A percentile compares a stretch with the other conserved stretches of the same genome.
phyloP scores from a whole-genome alignment of 2,329 filamentous ascomycete species.

The Teratosphaeria gauchensis region DNA sequence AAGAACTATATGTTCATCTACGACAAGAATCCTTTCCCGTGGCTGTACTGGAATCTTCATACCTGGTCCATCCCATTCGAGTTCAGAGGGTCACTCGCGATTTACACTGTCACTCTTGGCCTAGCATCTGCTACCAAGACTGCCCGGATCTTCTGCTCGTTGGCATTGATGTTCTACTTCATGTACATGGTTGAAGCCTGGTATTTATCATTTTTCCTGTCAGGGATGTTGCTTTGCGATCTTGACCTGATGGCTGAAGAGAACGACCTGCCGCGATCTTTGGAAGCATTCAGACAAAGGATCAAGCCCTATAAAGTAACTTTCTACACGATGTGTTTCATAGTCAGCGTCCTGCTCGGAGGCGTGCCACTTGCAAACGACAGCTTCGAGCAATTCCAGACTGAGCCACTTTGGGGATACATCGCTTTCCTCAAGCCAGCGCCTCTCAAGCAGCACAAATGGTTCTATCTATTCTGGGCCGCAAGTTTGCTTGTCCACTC shows the following conservation, averaged over 20 bases:
- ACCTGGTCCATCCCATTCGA: constrained; percentile 55
- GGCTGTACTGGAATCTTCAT: constrained; percentile 20
- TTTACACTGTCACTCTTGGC: constrained; percentile 37
- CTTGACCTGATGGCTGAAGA: constrained; percentile 44
- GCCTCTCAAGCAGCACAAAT: constrained; percentile 24
- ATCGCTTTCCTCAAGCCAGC: constrained; percentile 42
- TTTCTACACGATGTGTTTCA: constrained; percentile 46
- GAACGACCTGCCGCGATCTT: constrained; percentile 40
- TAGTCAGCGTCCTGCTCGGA: constrained; percentile 46
- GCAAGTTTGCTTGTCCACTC: constrained; percentile 47
- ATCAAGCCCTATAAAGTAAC: constrained; percentile 41
- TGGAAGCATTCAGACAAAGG: constrained; percentile 8
- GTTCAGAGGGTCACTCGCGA: constrained; percentile 53
- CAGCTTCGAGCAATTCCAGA: constrained; percentile 40
- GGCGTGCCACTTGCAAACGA: constrained; percentile 49
- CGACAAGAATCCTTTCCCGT: constrained; percentile 37
- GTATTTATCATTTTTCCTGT: constrained; percentile 48
- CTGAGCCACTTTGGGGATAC: constrained; percentile 53
- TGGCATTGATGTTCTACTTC: constrained; percentile 11
- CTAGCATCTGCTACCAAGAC: constrained; percentile 40
- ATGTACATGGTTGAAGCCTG: constrained; percentile 47
- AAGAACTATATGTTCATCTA: constrained; percentile 62
- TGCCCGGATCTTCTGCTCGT: constrained; percentile 23
- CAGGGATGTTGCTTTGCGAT: constrained; percentile 54
- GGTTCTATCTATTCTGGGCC: constrained; percentile 33